Conservation (phyloP, 2,329 filamentous ascomycete genomes). For the Exophiala lecanii-corni region DNA sequence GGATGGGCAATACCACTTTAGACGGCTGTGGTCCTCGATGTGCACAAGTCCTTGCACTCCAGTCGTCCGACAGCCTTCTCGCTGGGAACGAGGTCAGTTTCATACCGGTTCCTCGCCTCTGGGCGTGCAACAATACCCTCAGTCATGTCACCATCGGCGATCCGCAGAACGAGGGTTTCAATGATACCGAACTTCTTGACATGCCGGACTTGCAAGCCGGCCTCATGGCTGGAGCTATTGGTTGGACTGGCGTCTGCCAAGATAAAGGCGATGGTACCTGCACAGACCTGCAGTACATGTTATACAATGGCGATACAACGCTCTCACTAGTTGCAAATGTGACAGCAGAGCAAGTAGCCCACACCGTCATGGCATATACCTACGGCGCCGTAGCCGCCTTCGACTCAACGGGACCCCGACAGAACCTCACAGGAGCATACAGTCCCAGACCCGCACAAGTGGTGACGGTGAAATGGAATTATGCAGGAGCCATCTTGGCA, state of each 20-base stretch:
- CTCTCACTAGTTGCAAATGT: constrained; percentile 5
- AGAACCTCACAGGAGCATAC: constrained; percentile 64
- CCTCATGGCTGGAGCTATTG: constrained; percentile 15
- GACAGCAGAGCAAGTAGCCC: constrained; percentile 3
- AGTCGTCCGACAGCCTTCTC: constrained; percentile 12
- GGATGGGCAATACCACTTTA: constrained; percentile 8
- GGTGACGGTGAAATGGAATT: constrained; percentile 67
- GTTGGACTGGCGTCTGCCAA: constrained; percentile 11
- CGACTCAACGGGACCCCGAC: constrained; percentile 5
- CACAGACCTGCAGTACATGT: constrained; percentile 5
- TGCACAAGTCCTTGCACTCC: constrained; percentile 12
- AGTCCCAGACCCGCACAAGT: constrained; percentile 78
- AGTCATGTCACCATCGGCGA: constrained; percentile 6
- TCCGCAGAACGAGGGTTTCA: background rate
- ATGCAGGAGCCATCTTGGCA: constrained; percentile 12
- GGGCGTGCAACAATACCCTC: constrained; percentile 18
- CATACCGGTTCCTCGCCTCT: constrained; percentile 8
- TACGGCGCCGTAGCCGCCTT: constrained; percentile 8
- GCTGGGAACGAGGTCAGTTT: background rate
- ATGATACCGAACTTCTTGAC: background rate
- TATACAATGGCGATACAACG: constrained; percentile 8
- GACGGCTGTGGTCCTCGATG: constrained; percentile 15
- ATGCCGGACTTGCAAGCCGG: constrained; percentile 16
- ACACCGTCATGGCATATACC: constrained; percentile 11
- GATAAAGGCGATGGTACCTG: background rate